These are phyloP conservation scores for Ustilago esculenta DNA, from an alignment of 1,284 basidiomycete species.

Conservation along the genomic window DNA sequence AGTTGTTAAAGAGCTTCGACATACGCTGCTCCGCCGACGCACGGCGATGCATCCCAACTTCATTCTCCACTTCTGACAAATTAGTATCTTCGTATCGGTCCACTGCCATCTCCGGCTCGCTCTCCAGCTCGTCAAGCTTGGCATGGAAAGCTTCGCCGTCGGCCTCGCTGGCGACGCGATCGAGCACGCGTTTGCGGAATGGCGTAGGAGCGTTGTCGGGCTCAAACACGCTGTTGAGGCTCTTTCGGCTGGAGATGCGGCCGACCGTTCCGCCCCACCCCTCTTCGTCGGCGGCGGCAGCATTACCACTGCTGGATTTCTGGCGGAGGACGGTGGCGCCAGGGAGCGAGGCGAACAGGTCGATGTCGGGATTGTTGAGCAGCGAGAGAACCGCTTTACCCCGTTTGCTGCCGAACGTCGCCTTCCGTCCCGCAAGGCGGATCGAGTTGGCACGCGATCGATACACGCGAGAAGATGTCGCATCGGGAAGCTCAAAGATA, in stretches of 20 bases:
- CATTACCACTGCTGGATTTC: not conserved
- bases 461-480: not conserved
- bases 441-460: slow-evolving; percentile 8
- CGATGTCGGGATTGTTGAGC: slow-evolving; percentile 19
- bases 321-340: slow-evolving; percentile 30
- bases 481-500: slow-evolving; percentile 21
- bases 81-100: slow-evolving; percentile 16
- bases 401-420: slow-evolving; percentile 43
- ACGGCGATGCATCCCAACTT: slow-evolving; percentile 3
- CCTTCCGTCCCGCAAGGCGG: slow-evolving; percentile 19
- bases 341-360: slow-evolving; percentile 26
- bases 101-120: not conserved
- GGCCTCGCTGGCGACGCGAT: slow-evolving; percentile 31
- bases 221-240: slow-evolving; percentile 20
- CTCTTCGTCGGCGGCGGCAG: slow-evolving; percentile 29
- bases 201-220: not conserved
- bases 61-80: not conserved
- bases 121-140: slow-evolving; percentile 6
- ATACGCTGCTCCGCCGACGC: slow-evolving; percentile 24
- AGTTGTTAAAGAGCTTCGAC: slow-evolving; percentile 27
- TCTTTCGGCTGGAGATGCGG: slow-evolving; percentile 25
- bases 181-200: slow-evolving; percentile 17
- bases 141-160: slow-evolving; percentile 24
- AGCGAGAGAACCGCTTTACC: slow-evolving; percentile 40
- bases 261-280: slow-evolving; percentile 50